These are phyloP conservation scores for Gyrodon lividus DNA, from an alignment of 768 basidiomycete species.

Conservation along the genomic window DNA sequence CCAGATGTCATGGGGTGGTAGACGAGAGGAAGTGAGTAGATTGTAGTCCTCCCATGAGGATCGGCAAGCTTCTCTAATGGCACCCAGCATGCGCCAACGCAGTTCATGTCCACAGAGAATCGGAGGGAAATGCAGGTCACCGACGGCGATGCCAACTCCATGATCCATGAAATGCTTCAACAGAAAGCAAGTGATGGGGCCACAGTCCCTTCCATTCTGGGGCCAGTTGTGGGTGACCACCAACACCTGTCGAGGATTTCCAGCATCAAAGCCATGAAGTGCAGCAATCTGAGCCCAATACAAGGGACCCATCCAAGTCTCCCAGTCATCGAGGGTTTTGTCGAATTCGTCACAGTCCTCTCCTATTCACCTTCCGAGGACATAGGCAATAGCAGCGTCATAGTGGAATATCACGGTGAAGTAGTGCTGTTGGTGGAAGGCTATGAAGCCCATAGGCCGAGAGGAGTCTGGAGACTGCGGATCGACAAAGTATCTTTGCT, in stretches of 20 bases:
- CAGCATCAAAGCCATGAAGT: background rate
- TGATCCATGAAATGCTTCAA: slow-evolving; percentile 2
- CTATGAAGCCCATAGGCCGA: background rate
- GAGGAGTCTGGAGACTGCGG: background rate
- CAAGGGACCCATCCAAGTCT: background rate
- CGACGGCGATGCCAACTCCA: background rate
- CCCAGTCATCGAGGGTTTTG: background rate
- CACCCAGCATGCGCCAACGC: background rate
- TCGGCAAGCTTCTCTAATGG: background rate
- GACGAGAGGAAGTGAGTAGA: too few species aligned
- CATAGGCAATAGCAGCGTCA: background rate
- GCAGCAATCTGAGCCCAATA: background rate
- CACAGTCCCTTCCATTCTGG: slow-evolving; percentile 6
- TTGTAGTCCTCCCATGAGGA: background rate
- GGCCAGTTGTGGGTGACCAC: background rate
- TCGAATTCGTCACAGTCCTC: background rate
- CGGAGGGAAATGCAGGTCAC: background rate
- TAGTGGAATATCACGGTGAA: background rate
- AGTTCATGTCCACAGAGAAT: slow-evolving; percentile 4
- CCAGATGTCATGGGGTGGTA: too few species aligned
- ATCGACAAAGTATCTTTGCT: background rate
- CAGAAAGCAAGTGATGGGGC: slow-evolving; percentile 4
- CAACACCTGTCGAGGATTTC: background rate
- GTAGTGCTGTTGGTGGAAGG: background rate
- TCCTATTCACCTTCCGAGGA: background rate